phyloP scores from a whole-genome alignment of 2,329 filamentous ascomycete genomes.

The Coleophoma crateriformis region DNA sequence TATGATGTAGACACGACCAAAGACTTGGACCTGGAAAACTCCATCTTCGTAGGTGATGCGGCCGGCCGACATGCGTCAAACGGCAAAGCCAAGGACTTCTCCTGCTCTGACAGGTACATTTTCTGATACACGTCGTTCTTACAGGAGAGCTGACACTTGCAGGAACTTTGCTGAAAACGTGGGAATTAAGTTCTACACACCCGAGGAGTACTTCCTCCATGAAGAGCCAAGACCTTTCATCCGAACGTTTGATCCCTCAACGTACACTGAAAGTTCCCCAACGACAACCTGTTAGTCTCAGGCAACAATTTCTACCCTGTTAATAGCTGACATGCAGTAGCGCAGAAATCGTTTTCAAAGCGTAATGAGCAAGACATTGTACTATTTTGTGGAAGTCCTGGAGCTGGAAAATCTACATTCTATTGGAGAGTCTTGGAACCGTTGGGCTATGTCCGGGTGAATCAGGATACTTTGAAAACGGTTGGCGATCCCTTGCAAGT shows the following conservation, averaged over 20 bases:
- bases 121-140: background rate
- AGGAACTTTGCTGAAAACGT: conserved; percentile 83
- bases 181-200: conserved; percentile 75
- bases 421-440: conserved; percentile 75
- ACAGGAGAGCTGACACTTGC: background rate
- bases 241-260: conserved; percentile 65
- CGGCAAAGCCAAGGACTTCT: conserved; percentile 52
- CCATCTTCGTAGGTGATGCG: conserved; percentile 89
- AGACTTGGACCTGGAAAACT: conserved; percentile 63
- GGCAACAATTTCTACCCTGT: no score
- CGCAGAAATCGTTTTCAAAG: conserved; percentile 32
- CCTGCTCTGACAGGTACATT: conserved; percentile 49
- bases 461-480: conserved; percentile 83
- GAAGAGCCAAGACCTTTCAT: conserved; percentile 60
- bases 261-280: no score
- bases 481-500: conserved; percentile 30
- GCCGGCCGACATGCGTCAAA: conserved; percentile 48
- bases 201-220: conserved; percentile 84
- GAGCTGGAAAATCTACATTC: conserved; percentile 87
- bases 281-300: no score
- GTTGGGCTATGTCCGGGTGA: conserved; percentile 76
- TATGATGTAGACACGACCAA: conserved; percentile 31
- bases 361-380: conserved; percentile 67
- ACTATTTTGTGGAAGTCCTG: conserved; percentile 83
- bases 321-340: no score